phyloP scores from a whole-genome alignment of 1,284 basidiomycete species.

The Ustilago bromivora region DNA sequence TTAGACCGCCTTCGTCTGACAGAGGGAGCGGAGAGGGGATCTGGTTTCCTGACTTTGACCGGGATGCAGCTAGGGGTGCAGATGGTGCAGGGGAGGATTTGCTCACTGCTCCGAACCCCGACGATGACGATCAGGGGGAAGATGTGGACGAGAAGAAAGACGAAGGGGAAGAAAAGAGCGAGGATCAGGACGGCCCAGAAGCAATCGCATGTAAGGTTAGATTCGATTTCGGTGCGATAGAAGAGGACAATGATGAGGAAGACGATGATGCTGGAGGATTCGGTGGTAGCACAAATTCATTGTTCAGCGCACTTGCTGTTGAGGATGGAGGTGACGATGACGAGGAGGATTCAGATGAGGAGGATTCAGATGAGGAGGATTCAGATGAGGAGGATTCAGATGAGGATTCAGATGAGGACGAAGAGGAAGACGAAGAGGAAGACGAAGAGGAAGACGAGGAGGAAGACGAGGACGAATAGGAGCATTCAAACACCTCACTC shows the following conservation, averaged over 20 bases:
- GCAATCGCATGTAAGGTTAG: conserved; percentile 31
- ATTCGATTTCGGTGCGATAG: conserved; percentile 33
- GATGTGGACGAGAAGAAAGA: conserved; percentile 27
- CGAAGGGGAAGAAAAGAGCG: neutral
- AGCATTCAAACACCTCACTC: neutral
- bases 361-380: conserved; percentile 24
- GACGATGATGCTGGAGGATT: conserved; percentile 2
- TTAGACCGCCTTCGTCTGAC: conserved; percentile 67
- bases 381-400: conserved; percentile 17
- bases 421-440: too few relatives aligned
- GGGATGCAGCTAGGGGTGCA: neutral
- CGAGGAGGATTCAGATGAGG: conserved; percentile 13
- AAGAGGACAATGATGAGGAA: conserved; percentile 21
- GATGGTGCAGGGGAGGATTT: conserved; percentile 15
- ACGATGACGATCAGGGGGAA: conserved; percentile 35
- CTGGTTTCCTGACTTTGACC: conserved; percentile 31
- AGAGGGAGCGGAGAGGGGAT: conserved; percentile 24
- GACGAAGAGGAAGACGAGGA: conserved; percentile 13
- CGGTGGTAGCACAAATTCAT: conserved; percentile 17
- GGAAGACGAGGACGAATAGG: neutral
- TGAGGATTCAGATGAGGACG: conserved; percentile 21
- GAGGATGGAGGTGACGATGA: conserved; percentile 40
- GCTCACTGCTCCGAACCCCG: conserved; percentile 35
- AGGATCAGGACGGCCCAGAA: conserved; percentile 16
- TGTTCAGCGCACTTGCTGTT: conserved; percentile 47